These are phyloP conservation scores for Camellia granthamiana DNA, from an alignment of 148 eudicot species.

Conservation along the genomic window DNA sequence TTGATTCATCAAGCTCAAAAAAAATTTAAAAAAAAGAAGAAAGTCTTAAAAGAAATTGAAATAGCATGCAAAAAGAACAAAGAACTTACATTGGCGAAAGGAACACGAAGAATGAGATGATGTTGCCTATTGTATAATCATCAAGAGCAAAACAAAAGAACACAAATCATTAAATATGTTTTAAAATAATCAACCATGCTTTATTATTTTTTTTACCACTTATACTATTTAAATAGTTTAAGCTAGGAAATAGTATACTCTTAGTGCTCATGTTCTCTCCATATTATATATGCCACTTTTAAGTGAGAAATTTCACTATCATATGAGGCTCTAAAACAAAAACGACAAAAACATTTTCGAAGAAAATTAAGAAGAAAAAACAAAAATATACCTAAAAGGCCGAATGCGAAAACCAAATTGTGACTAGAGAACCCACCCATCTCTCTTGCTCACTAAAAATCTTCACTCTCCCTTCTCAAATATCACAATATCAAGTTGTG, in stretches of 20 bases:
- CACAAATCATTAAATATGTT: background rate
- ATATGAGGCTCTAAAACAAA: background rate
- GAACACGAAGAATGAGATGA: conserved; percentile 73
- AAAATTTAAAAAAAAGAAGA: background rate
- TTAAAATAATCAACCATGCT: background rate
- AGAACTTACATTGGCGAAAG: conserved; percentile 75
- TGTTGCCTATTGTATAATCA: conserved; percentile 48
- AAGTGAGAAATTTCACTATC: background rate
- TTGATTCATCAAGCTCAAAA: background rate
- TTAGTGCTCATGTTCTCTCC: background rate
- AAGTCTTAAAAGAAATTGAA: background rate
- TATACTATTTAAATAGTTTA: background rate
- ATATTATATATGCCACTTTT: background rate
- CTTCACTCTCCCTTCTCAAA: no score
- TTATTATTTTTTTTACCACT: background rate
- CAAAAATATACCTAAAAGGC: conserved; percentile 59
- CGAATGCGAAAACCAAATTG: conserved; percentile 61
- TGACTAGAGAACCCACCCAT: conserved; percentile 22
- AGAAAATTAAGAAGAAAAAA: background rate
- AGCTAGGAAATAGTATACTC: background rate
- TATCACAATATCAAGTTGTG: background rate
- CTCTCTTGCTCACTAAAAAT: background rate
- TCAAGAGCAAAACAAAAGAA: background rate
- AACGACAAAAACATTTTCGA: background rate
- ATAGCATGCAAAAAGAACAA: background rate